Conservation (phyloP, 2,329 filamentous ascomycete species). For the Colletotrichum sp. region DNA sequence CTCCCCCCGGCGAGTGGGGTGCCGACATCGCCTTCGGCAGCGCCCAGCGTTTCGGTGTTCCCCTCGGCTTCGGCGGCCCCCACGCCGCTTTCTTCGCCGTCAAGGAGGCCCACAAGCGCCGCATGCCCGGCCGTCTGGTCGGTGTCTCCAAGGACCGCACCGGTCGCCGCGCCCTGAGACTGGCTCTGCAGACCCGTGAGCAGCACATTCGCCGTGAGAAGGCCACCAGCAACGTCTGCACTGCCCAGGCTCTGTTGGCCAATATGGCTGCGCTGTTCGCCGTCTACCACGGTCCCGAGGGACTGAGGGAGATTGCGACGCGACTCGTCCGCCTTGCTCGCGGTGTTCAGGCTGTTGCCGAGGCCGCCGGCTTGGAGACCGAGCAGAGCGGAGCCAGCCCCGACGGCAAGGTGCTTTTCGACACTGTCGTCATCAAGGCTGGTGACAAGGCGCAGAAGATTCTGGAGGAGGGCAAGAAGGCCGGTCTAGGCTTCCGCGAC, state of each 20-base stretch:
- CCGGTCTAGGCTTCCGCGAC: constrained; percentile 66
- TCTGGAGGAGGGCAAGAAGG: constrained; percentile 54
- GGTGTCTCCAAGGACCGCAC: constrained; percentile 91
- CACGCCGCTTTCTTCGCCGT: constrained; percentile 97
- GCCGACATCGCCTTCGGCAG: constrained; percentile 95
- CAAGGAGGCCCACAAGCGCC: constrained; percentile 88
- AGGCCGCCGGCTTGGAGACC: constrained; percentile 68
- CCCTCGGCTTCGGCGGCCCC: constrained; percentile 91
- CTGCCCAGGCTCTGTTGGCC: constrained; percentile 88
- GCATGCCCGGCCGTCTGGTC: constrained; percentile 89
- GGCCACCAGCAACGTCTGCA: constrained; percentile 97
- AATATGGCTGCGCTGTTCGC: constrained; percentile 98
- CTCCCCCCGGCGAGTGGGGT: constrained; percentile 90
- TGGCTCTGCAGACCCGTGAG: constrained; percentile 91
- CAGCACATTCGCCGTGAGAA: constrained; percentile 97
- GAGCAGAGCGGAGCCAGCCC: constrained; percentile 60
- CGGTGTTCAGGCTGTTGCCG: constrained; percentile 69
- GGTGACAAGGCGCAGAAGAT: constrained; percentile 54
- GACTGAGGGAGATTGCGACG: constrained; percentile 83
- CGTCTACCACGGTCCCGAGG: constrained; percentile 87
- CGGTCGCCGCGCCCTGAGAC: constrained; percentile 79
- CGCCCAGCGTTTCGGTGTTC: constrained; percentile 89
- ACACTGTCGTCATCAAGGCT: constrained; percentile 76
- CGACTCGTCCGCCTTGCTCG: constrained; percentile 75
- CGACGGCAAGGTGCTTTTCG: constrained; percentile 70